These are phyloP conservation scores for Rutstroemia sp. DNA, from an alignment of 2,329 filamentous ascomycete species.

Conservation along the genomic window DNA sequence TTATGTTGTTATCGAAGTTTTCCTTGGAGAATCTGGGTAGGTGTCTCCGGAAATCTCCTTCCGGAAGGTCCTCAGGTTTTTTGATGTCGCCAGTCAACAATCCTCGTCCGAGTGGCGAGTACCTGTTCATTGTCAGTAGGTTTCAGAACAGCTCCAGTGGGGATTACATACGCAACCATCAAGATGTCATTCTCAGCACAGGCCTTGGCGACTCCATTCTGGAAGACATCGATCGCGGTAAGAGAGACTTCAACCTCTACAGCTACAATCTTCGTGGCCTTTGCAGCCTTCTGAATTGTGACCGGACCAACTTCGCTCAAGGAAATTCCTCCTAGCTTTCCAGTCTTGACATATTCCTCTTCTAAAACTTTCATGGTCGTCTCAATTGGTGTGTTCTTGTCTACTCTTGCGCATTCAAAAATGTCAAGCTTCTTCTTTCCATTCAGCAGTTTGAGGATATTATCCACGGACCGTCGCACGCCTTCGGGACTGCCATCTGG, in stretches of 20 bases:
- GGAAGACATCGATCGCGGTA: conserved; percentile 32
- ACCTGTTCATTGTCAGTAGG: conserved; percentile 31
- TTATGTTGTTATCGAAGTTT: conserved; percentile 56
- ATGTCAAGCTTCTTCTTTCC: conserved; percentile 47
- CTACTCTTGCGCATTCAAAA: conserved; percentile 43
- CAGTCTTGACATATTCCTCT: conserved; percentile 34
- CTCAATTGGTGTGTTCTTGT: conserved; percentile 37
- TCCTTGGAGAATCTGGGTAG: conserved; percentile 54
- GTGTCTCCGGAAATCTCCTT: conserved; percentile 49
- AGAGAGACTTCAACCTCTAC: conserved; percentile 41
- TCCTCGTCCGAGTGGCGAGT: conserved; percentile 61
- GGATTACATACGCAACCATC: conserved; percentile 44
- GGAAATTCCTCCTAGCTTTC: conserved; percentile 38
- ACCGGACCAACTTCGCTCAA: conserved; percentile 37
- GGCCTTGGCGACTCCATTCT: conserved; percentile 36
- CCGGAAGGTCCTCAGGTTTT: conserved; percentile 45
- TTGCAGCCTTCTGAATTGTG: conserved; percentile 35
- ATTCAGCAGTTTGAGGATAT: conserved; percentile 41
- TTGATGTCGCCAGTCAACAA: conserved; percentile 49
- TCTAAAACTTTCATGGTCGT: conserved; percentile 27
- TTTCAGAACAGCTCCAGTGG: not conserved
- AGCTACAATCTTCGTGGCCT: conserved; percentile 35
- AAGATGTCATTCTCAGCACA: conserved; percentile 60
- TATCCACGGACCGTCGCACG: conserved; percentile 51
- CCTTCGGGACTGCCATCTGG: conserved; percentile 47